Evolutionary conservation across 2,329 filamentous ascomycete species (phyloP), one percentile per base, ranked within the genome.

Genomic region (Trichoderma pleuroti): DNA sequence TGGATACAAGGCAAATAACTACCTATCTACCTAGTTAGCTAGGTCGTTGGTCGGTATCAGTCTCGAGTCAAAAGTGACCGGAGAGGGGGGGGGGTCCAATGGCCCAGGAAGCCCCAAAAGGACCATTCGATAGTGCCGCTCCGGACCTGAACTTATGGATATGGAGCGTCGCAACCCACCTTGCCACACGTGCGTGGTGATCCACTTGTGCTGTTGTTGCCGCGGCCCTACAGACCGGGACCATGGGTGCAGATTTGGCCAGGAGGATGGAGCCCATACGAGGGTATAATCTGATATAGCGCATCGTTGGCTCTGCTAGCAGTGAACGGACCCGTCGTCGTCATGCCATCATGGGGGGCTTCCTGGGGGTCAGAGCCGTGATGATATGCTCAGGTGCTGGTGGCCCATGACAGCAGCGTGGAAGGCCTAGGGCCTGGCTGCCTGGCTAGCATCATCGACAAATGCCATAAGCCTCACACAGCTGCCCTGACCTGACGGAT

Each of bases 81-180:
- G 54, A 65, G 64, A n/a, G 57, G 26, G 66, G 57, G 66, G 57
- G 59, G 65, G 42, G 36, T 26, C 57, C 10, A 52, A 63, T 70
- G 67, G 59, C 34, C 66, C 28, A 70, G 42, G 70, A 69, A 64
- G 70, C 70, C 46, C 65, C 70, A 71, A 60, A 62, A 68, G 52
- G 61, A 71, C 69, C 64, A 61, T 70, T 70, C 66, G 54, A 70
- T 70, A 70, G 70, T 70, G 66, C 67, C 67, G 57, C 67, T 72
- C 54, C 59, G 70, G 67, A 69, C 52, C 70, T 70, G 70, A 70
- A 70, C 64, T 71, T 65, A 56, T 67, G 65, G 59, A 63, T 63
- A 63, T 68, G 66, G 66, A 60, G 66, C 66, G n/a, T 61, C 52
- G 54, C 57, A 71, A 46, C 57, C 65, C 70, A 69, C 67, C 60